Evolutionary conservation across 2,329 filamentous ascomycete species (phyloP).

Genomic region (Beauveria brongniartii): DNA sequence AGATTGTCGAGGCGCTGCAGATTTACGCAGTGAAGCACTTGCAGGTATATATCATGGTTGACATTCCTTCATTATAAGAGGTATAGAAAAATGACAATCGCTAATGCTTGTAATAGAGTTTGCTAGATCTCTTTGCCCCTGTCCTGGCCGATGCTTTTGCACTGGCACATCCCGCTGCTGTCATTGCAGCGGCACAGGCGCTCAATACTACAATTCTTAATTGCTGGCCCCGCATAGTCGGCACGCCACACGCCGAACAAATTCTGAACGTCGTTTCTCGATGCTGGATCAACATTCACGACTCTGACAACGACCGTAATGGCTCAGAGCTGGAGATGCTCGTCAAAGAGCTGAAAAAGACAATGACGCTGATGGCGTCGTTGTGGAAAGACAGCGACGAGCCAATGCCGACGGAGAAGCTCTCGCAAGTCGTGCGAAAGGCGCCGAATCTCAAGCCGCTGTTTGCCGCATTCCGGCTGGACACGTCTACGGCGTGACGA

Average conservation of each 20-base stretch:
- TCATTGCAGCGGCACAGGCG: conserved; percentile 44
- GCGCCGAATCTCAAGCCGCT: conserved; percentile 17
- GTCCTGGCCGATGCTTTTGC: conserved; percentile 64
- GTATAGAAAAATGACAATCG: background rate
- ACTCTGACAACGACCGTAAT: conserved; percentile 17
- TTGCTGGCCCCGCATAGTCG: conserved; percentile 60
- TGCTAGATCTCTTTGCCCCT: conserved; percentile 58
- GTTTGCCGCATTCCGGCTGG: conserved; percentile 9
- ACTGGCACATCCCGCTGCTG: conserved; percentile 41
- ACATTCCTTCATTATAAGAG: background rate
- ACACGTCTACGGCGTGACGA: background rate
- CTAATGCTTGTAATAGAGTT: conserved; percentile 35
- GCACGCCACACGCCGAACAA: conserved; percentile 49
- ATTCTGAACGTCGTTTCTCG: conserved; percentile 53
- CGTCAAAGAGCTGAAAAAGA: conserved; percentile 23
- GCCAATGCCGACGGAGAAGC: background rate
- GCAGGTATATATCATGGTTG: conserved; percentile 35
- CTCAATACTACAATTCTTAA: conserved; percentile 51
- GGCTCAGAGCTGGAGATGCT: conserved; percentile 17
- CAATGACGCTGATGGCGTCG: conserved; percentile 28
- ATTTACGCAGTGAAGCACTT: conserved; percentile 60
- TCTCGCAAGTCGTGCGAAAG: conserved; percentile 11
- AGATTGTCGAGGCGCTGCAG: conserved; percentile 48
- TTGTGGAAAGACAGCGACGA: conserved; percentile 12
- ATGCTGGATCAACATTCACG: conserved; percentile 54